Evolutionary conservation across 2,329 filamentous ascomycete species (phyloP), one percentile per base, ranked within the genome.

Genomic region (Colletotrichum lini): DNA sequence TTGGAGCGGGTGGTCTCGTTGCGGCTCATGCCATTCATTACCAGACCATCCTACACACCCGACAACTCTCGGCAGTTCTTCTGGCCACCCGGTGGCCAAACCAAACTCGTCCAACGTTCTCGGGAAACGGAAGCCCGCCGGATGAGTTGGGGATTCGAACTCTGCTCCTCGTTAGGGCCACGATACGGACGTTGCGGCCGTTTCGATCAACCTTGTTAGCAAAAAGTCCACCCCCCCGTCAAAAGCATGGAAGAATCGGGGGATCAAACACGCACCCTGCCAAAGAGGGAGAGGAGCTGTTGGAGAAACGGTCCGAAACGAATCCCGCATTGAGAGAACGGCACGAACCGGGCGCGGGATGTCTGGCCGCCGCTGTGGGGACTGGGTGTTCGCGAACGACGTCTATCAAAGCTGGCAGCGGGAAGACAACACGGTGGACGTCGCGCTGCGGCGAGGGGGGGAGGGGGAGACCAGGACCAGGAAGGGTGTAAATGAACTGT

Each of bases 331-430:
- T 67, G 42, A 57, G 57, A 35, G 63, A 62, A 44, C 16, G 13
- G 42, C 44, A 47, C 21, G 42, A 60, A 35, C 62, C n/a, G 21
- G 67, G 56, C n/a, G 49, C 63, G 9, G 30, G 26, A 67, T 38
- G 18, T 38, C 16, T 70, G 67, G 67, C 3, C 54, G 3, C 62
- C 62, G 4, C 23, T 66, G 47, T 70, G 67, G 67, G 18, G 26
- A 66, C 2, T 44, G 49, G 23, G 18, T 49, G n/a, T 44, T 67
- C 7, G 56, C 26, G 16, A 60, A 52, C 63, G 50, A 70, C 18
- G 49, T 60, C 16, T 60, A 60, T 40, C 26, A 9, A 47, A 54
- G 56, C 50, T 70, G 62, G 63, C 67, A 60, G 35, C 23, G 50
- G n/a, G n/a, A 35, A 10, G 30, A 50, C 16, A 40, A 52, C 7